Base-by-base conservation (phyloP, 2,329 filamentous ascomycete species). In the Xylogone sp. region DNA sequence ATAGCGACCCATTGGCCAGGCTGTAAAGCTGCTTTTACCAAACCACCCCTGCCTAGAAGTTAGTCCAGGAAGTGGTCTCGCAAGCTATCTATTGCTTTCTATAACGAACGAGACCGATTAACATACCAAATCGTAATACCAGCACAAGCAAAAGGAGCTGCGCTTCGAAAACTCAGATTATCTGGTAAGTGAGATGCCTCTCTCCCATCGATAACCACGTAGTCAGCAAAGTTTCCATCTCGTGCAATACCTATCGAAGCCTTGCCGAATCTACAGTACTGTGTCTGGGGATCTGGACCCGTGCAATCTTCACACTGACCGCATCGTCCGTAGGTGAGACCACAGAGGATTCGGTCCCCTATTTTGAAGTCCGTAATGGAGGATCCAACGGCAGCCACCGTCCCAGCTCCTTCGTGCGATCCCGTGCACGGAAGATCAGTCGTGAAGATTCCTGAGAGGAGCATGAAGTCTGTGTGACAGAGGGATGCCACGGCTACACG, bases 401-500 rank as follows among this genome's bases (percentile, higher is more conserved):
- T 63, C 6, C 62, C 60, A 10, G 62, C 49, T 9, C 62, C 61
- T 54, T 65, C 62, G 27, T 65, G 54, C 53, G 77, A 83, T 6
- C 71, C 77, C 8, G 73, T 82, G 51, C 72, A 70, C 0, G 81
- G 81, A 1, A 84, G 68, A 2, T 63, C 50, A 0, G 72, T 71
- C 6, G 62, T 65, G 62, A 84, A 76, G 44, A 72, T 64, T 45
- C 81, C 81, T 2, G 69, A 59, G 6, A 61, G 58, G 3, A 83
- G 78, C 76, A 84, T 81, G 54, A 66, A 65, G 67, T 85, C 82
- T 1, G 82, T 84, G 68, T 86, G 82, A 68, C 82, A 85, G 60
- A 83, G 75, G 1, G 78, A 82, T 9, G 78, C 81, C 16, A 79
- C 79, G 50, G 78, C 80, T 48, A 82, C 70, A 63, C 81, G 82